A percentile compares a stretch with the other conserved stretches of the same genome.
Evolutionary conservation across 208 protist genomes (phyloP).

Genomic region (Herpetomonas samuelpessoai): DNA sequence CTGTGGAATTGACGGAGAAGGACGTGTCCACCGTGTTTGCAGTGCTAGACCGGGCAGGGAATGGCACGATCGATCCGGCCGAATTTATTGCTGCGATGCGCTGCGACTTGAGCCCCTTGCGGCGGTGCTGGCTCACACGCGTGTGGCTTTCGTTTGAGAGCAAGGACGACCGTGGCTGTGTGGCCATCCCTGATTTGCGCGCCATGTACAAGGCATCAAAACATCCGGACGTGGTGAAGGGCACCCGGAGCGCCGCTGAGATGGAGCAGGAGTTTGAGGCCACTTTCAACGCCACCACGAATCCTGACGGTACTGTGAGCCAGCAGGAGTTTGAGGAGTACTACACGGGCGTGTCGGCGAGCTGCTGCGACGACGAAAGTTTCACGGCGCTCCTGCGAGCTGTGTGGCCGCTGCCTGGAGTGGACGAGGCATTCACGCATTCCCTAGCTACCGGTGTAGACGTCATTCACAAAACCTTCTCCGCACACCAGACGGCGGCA

Average conservation of each 20-base stretch:
- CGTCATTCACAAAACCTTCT: slow-evolving; percentile 29
- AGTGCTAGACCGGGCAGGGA: slow-evolving; percentile 58
- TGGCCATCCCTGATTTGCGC: slow-evolving; percentile 40
- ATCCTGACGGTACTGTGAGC: slow-evolving; percentile 71
- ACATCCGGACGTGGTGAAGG: slow-evolving; percentile 62
- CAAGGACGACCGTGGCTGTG: slow-evolving; percentile 27
- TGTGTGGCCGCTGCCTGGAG: slow-evolving; percentile 49
- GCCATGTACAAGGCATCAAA: slow-evolving; percentile 32
- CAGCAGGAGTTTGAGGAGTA: slow-evolving; percentile 86
- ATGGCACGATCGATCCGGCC: slow-evolving; percentile 50
- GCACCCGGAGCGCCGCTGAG: slow-evolving; percentile 28
- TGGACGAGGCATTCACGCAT: slow-evolving; percentile 19
- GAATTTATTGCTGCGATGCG: slow-evolving; percentile 73
- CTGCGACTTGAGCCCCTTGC: slow-evolving; percentile 39
- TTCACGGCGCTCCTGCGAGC: slow-evolving; percentile 64
- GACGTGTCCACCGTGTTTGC: slow-evolving; percentile 58
- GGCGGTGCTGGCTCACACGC: slow-evolving; percentile 55
- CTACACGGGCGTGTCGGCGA: slow-evolving; percentile 58
- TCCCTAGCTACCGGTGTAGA: slow-evolving; percentile 10
- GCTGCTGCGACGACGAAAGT: slow-evolving; percentile 44
- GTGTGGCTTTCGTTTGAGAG: slow-evolving; percentile 57
- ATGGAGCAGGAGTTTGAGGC: slow-evolving; percentile 49
- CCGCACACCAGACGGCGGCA: slow-evolving; percentile 32
- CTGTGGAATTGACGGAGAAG: slow-evolving; percentile 37
- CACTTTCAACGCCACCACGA: slow-evolving; percentile 78